Evolutionary conservation across 2,329 filamentous ascomycete genomes (phyloP).

Genomic region (Penicillium crustosum): DNA sequence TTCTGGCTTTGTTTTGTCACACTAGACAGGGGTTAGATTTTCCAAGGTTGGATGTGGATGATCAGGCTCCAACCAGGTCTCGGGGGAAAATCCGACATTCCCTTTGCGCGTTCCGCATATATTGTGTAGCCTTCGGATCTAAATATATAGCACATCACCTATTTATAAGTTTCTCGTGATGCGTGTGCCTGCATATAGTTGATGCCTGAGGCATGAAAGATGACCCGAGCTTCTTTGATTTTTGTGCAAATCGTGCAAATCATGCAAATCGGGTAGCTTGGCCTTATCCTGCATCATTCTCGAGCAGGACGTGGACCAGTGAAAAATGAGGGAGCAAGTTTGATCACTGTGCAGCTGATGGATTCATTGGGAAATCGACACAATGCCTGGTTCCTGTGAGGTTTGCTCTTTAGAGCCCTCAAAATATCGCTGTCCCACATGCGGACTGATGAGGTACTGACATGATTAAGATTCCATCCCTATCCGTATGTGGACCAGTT

Average conservation of each 20-base stretch:
- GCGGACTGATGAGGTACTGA: conserved; percentile 39
- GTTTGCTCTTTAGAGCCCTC: conserved; percentile 39
- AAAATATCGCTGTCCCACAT: conserved; percentile 44
- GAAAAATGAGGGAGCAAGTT: conserved; percentile 19
- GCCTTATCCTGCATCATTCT: conserved; percentile 2
- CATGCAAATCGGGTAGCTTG: conserved; percentile 4
- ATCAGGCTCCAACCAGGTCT: conserved; percentile 3
- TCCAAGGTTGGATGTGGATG: neutral
- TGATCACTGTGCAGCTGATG: conserved; percentile 15
- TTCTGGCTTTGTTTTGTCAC: conserved; percentile 23
- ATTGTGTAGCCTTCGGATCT: conserved; percentile 20
- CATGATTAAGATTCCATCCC: neutral
- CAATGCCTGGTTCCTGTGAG: conserved; percentile 38
- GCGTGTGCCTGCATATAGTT: neutral
- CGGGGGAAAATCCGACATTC: conserved; percentile 10
- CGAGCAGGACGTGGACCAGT: conserved; percentile 1
- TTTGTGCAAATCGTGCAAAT: neutral
- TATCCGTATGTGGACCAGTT: neutral
- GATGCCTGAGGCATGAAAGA: conserved; percentile 8
- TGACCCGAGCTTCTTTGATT: conserved; percentile 11
- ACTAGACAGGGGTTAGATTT: conserved; percentile 16
- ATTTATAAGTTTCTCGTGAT: neutral
- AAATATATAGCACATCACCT: neutral
- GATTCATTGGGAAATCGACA: conserved; percentile 14
- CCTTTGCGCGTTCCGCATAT: conserved; percentile 20